A percentile compares a stretch with the other conserved stretches of the same genome.
phyloP scores from a whole-genome alignment of 2,329 filamentous ascomycete species.

The Monilinia aucupariae region DNA sequence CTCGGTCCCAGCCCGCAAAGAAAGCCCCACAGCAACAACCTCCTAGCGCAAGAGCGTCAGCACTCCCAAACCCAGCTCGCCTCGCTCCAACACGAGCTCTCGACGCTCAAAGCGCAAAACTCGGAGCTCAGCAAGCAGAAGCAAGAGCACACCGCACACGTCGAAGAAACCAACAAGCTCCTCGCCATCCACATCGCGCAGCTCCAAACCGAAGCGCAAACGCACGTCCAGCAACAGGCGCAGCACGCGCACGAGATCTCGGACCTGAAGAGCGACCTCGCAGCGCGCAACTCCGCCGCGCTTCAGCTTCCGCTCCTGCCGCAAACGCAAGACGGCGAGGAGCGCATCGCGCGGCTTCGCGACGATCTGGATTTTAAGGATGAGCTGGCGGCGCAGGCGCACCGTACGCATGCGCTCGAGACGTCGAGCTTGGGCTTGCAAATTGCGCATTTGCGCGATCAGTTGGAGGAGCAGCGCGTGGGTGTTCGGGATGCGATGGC shows the following conservation, averaged over 20 bases:
- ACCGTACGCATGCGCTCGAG: rapidly evolving
- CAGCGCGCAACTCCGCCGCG: no score
- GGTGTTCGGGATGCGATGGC: no score
- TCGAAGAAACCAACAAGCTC: neutral
- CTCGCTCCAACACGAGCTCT: no score
- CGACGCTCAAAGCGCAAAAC: no score
- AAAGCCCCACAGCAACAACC: neutral
- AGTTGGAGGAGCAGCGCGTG: neutral
- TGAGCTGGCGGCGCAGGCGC: neutral
- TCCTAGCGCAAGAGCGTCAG: no score
- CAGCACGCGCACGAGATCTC: neutral
- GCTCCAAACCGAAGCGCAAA: neutral
- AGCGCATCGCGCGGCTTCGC: neutral
- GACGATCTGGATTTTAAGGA: rapidly evolving
- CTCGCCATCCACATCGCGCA: neutral
- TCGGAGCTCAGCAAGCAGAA: rapidly evolving
- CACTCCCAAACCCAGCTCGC: neutral
- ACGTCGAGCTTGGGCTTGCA: rapidly evolving
- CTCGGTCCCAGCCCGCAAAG: neutral
- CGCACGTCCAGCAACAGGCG: neutral
- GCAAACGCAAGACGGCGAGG: neutral
- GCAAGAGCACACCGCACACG: neutral
- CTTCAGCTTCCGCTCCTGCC: no score
- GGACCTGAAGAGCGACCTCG: no score
- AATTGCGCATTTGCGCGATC: neutral